Conservation (phyloP, 208 protist species). For the Porcisia hertigi region DNA sequence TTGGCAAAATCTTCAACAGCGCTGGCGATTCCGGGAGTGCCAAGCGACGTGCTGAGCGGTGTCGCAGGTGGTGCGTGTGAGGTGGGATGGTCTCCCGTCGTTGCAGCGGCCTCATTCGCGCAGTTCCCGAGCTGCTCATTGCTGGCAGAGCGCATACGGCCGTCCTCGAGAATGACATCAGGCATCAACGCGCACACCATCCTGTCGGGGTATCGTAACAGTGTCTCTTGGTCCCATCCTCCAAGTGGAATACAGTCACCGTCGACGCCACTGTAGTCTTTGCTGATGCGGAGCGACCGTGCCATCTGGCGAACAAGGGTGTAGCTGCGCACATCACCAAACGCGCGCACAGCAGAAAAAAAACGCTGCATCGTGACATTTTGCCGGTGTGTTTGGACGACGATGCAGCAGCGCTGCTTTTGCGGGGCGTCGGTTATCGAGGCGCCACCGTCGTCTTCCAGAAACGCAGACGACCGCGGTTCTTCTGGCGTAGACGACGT, state of each 20-base stretch:
- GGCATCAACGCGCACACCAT: conserved; percentile 43
- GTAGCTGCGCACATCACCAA: conserved; percentile 48
- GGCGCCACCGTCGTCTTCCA: not conserved
- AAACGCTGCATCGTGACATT: conserved; percentile 76
- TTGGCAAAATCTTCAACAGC: not conserved
- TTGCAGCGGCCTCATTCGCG: not conserved
- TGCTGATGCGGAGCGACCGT: conserved; percentile 32
- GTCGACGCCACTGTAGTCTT: conserved; percentile 30
- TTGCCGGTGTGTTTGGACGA: conserved; percentile 87
- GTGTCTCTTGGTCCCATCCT: conserved; percentile 25
- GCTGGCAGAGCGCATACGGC: conserved; percentile 25
- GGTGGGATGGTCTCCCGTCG: not conserved
- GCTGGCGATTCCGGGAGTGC: not conserved
- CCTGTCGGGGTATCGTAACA: conserved; percentile 18
- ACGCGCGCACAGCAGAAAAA: conserved; percentile 52
- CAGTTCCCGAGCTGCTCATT: not conserved
- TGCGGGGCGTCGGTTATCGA: not conserved
- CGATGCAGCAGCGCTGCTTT: conserved; percentile 46
- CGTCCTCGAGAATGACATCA: conserved; percentile 48
- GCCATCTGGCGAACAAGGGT: conserved; percentile 33
- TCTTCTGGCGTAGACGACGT: conserved; percentile 1
- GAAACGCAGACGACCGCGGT: not conserved
- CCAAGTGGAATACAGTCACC: conserved; percentile 35
- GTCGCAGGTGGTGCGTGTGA: not conserved
- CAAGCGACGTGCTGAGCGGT: not conserved